Base-by-base conservation (phyloP, 2,329 filamentous ascomycete species). In the Ascochyta fabae region DNA sequence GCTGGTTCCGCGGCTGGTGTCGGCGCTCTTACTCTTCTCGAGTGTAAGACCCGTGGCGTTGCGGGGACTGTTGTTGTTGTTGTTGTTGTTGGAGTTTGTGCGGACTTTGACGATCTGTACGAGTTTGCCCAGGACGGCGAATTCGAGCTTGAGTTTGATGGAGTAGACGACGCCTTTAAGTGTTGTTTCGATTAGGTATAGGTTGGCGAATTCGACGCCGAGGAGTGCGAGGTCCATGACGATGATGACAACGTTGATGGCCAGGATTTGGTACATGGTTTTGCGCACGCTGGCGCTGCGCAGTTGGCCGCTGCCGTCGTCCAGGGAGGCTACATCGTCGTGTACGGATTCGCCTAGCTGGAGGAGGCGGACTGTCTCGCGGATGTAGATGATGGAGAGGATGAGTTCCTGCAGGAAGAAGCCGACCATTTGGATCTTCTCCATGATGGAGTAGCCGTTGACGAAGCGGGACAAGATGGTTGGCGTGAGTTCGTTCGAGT, bases 121-220 rank as follows among this genome's bases (percentile, higher is more conserved):
- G 3, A 81, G 66, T 33, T 75, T 74, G 26, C 83, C 76, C 9
- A 87, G 73, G 36, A 87, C 80, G 15, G 82, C 80, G 58, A 81
- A 80, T 68, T 86, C 84, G n/a, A 84, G 77, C 56, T 84, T 83
- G 36, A 84, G 74, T 60, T 81, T 81, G 61, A 80, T 67, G 40
- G 72, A 75, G 65, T 80, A 81, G 6, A 79, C 74, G 19, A 78
- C 75, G 22, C 70, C 75, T 56, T 80, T 79, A 3, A 78, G 60
- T 0, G 74, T 74, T 8, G 69, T 71, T 53, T 74, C 63, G 19
- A 75, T 69, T n/a, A 73, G 49, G 40, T 74, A 73, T 1, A 71
- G 51, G 24, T 74, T 72, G 3, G 69, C 66, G 36, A 69, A 73
- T 42, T 73, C 70, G 46, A 72, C 61, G 6, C 51, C 58, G 3